phyloP scores from a whole-genome alignment of 1,284 basidiomycete species.

The Golubevia sp. region DNA sequence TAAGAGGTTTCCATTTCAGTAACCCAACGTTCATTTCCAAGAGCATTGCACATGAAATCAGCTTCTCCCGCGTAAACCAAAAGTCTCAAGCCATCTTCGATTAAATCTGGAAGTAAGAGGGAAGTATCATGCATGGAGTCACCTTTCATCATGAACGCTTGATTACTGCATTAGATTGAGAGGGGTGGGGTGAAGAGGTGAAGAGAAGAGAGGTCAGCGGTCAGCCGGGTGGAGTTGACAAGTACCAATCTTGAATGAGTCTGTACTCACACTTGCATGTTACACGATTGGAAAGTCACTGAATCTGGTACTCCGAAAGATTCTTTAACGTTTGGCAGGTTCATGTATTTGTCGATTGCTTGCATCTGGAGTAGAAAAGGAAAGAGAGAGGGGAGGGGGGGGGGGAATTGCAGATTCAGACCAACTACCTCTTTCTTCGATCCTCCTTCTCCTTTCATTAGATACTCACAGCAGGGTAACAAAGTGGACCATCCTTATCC shows the following conservation, averaged over 20 bases:
- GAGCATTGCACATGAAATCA: conserved; percentile 69
- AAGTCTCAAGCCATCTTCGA: conserved; percentile 76
- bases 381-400: no score
- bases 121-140: conserved; percentile 80
- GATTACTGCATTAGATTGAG: conserved; percentile 64
- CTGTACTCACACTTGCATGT: conserved; percentile 55
- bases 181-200: no score
- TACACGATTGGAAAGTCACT: conserved; percentile 70
- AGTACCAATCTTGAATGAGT: conserved; percentile 42
- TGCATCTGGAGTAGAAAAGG: no score
- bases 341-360: conserved; percentile 48
- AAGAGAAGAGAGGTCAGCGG: not conserved
- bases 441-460: no score
- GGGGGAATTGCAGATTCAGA: not conserved
- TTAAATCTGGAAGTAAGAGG: conserved; percentile 72
- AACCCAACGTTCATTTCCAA: conserved; percentile 54
- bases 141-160: conserved; percentile 73
- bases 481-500: conserved; percentile 68
- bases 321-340: conserved; percentile 69
- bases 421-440: no score
- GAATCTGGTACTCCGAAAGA: conserved; percentile 73
- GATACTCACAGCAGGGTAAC: conserved; percentile 68
- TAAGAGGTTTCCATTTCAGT: conserved; percentile 37
- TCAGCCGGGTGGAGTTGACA: conserved; percentile 63
- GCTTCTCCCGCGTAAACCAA: conserved; percentile 83